Percentiles rank a stretch among this genome's conserved stretches.
phyloP scores from a whole-genome alignment of 169 alveolate species.

The Eimeria sp. region DNA sequence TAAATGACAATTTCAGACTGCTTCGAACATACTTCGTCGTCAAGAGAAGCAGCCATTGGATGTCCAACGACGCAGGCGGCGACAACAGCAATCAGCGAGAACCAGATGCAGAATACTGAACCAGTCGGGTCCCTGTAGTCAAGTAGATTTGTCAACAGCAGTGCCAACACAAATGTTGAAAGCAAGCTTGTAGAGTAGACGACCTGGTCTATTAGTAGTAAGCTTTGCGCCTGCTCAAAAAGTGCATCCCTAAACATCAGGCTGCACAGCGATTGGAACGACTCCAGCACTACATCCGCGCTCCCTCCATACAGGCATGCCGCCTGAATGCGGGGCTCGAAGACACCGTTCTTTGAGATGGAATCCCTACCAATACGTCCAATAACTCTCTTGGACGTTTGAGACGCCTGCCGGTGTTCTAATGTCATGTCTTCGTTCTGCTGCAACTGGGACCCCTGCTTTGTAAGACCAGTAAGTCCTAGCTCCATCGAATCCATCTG shows the following conservation, averaged over 20 bases:
- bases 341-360: not conserved
- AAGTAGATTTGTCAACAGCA: conserved; percentile 50
- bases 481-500: conserved; percentile 17
- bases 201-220: conserved; percentile 57
- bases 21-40: conserved; percentile 36
- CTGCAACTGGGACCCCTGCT: conserved; percentile 25
- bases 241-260: conserved; percentile 51
- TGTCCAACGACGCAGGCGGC: conserved; percentile 38
- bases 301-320: conserved; percentile 54
- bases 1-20: not conserved
- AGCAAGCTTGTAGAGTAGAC: conserved; percentile 60
- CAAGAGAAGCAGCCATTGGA: conserved; percentile 64
- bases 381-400: not conserved
- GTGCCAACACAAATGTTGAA: conserved; percentile 11
- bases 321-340: conserved; percentile 64
- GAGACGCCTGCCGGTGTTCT: conserved; percentile 13
- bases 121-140: conserved; percentile 35
- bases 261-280: conserved; percentile 42
- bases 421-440: not conserved
- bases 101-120: conserved; percentile 61
- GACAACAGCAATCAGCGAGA: conserved; percentile 39
- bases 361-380: conserved; percentile 36
- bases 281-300: conserved; percentile 58
- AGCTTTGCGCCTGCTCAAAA: conserved; percentile 57
- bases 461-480: conserved; percentile 16